Evolutionary conservation across 106 monocot species (phyloP), one percentile per base, ranked within the genome.

Genomic region (Dendrobium nobile): DNA sequence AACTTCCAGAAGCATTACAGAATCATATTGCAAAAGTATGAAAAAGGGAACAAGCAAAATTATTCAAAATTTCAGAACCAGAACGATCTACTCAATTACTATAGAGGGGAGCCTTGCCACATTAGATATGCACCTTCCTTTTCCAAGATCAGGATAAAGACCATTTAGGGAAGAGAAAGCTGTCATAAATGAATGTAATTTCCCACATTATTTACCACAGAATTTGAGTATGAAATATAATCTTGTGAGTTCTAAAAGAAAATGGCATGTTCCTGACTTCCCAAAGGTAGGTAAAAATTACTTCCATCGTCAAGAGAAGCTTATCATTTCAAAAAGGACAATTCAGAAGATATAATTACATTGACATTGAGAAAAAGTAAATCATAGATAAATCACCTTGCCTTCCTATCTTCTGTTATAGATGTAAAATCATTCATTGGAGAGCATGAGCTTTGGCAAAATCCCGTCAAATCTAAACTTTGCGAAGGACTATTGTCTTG

Each of bases 371-470:
- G 20, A 74, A 44, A 74, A 74, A 9, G n/a, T 7, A 22, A 74
- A 42, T 74, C 16, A 44, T 43, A 44, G 43, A 74, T 74, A 48
- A 85, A 82, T 84, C 78, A 92, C 92, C 92, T 92, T 82, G 78
- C 72, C 86, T 90, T 92, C 72, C 82, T 86, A 47, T 92, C 92
- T 74, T 88, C 92, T 37, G 86, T 88, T 56, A 92, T 67, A 67
- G 78, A 86, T 44, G 86, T 76, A 82, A 92, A 82, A 88, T 86
- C 72, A 82, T 84, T 82, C 19, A 37, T 59, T 73, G 73, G 68
- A 41, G 79, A 72, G 83, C 26, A 74, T 77, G 81, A 73, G 76
- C 83, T 84, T 75, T 68, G 75, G 65, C 5, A 59, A 88, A 79
- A 37, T 86, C 54, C 61, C 42, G 77, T 84, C 80, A 42, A 59